Conservation (phyloP, 1,284 basidiomycete genomes). For the Psilocybe mexicana region DNA sequence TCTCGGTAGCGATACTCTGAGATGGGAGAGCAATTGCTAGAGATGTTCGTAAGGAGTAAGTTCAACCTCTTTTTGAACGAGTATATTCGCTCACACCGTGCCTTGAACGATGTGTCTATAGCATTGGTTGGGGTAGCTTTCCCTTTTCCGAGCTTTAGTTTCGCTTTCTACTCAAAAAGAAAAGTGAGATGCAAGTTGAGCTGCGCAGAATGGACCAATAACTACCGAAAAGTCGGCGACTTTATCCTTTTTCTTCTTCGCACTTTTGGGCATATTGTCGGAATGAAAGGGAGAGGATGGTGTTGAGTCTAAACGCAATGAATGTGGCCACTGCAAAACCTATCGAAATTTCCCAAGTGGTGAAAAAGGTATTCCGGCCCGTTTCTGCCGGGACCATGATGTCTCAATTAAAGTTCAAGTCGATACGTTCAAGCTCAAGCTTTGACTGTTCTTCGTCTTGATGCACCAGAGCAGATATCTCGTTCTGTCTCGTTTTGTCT, state of each 20-base stretch:
- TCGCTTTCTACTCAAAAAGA: conserved; percentile 74
- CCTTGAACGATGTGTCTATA: conserved; percentile 95
- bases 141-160: conserved; percentile 94
- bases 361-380: conserved; percentile 38
- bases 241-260: conserved; percentile 86
- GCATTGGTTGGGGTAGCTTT: conserved; percentile 84
- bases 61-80: neutral
- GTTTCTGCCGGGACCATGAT: neutral
- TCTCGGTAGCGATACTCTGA: conserved; percentile 70
- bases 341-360: conserved; percentile 36
- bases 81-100: conserved; percentile 62
- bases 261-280: conserved; percentile 73
- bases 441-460: no score
- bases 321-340: neutral
- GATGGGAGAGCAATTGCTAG: conserved; percentile 87
- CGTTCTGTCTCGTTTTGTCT: no score
- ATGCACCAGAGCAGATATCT: no score
- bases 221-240: conserved; percentile 83
- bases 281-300: conserved; percentile 24
- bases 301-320: conserved; percentile 36
- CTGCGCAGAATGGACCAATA: conserved; percentile 14
- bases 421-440: no score
- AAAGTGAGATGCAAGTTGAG: neutral
- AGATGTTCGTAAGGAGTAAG: conserved; percentile 10
- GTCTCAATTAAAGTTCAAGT: no score